Percentiles rank a stretch among this genome's conserved stretches.
Evolutionary conservation across 1,139 yeast species (phyloP).

Genomic region (Kluyveromyces marxianus): DNA sequence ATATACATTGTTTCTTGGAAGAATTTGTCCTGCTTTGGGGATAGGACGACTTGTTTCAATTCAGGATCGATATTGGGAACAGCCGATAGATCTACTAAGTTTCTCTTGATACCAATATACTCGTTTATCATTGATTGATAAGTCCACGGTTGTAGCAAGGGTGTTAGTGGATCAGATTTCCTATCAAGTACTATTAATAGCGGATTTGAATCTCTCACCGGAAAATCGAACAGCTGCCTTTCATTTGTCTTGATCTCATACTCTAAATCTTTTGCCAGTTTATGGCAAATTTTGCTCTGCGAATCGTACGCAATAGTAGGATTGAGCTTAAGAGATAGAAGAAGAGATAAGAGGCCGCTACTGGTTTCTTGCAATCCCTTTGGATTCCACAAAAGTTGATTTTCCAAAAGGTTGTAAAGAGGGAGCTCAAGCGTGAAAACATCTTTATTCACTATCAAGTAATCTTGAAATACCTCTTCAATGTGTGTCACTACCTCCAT

Average conservation of each 20-base stretch:
- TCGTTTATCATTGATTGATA: conserved; percentile 98
- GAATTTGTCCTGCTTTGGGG: conserved; percentile 66
- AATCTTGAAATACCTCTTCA: conserved; percentile 80
- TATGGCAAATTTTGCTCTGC: conserved; percentile 37
- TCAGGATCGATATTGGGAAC: conserved; percentile 37
- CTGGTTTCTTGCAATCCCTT: conserved; percentile 40
- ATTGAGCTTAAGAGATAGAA: conserved; percentile 65
- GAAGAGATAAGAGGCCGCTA: conserved; percentile 53
- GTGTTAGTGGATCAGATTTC: conserved; percentile 85
- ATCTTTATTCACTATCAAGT: conserved; percentile 62
- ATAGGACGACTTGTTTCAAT: conserved; percentile 52
- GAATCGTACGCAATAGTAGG: conserved; percentile 75
- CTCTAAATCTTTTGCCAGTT: conserved; percentile 63
- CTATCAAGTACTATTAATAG: conserved; percentile 74
- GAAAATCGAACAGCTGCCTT: conserved; percentile 58
- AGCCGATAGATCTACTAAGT: conserved; percentile 60
- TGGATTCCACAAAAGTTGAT: conserved; percentile 37
- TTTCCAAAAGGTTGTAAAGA: conserved; percentile 18
- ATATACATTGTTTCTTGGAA: conserved; percentile 73
- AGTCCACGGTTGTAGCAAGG: conserved; percentile 91
- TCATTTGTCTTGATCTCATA: conserved; percentile 52
- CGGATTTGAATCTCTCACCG: conserved; percentile 61
- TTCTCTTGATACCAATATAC: conserved; percentile 70
- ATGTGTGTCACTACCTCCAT: conserved; percentile 70
- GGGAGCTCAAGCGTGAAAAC: conserved; percentile 45